Evolutionary conservation across 2,329 filamentous ascomycete genomes (phyloP).

Genomic region (Lomentospora prolificans): DNA sequence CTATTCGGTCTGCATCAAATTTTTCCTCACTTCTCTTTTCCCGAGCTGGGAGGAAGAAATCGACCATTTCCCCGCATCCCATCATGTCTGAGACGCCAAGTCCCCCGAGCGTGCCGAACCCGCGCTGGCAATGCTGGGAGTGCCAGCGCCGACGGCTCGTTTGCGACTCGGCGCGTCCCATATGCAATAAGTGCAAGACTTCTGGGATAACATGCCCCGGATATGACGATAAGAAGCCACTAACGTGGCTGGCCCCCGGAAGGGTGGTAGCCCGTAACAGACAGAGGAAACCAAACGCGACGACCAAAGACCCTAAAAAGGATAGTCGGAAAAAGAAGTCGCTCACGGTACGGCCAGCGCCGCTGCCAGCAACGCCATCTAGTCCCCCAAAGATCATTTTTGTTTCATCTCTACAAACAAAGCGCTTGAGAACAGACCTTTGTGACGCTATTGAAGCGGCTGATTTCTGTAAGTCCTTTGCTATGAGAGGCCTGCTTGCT

Average conservation of each 20-base stretch:
- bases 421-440: slow-evolving; percentile 9
- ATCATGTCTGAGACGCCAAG: background rate
- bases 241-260: slow-evolving; percentile 29
- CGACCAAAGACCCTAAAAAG: background rate
- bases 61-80: background rate
- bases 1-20: background rate
- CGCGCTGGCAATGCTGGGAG: slow-evolving; percentile 28
- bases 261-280: slow-evolving; percentile 21
- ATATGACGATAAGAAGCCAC: slow-evolving; percentile 26
- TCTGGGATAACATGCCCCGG: slow-evolving; percentile 27
- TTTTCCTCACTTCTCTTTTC: background rate
- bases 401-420: slow-evolving; percentile 3
- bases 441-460: slow-evolving; percentile 11
- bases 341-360: background rate
- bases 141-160: slow-evolving; percentile 28
- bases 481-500: background rate
- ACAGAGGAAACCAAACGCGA: slow-evolving; percentile 9
- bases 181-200: slow-evolving; percentile 25
- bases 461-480: slow-evolving; percentile 11
- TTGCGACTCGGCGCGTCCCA: slow-evolving; percentile 26
- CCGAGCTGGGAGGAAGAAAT: background rate
- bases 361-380: background rate
- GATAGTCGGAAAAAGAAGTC: background rate
- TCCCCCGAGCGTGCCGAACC: background rate
- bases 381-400: background rate